Conservation (phyloP, 768 basidiomycete species). For the Suillus fuscotomentosus region DNA sequence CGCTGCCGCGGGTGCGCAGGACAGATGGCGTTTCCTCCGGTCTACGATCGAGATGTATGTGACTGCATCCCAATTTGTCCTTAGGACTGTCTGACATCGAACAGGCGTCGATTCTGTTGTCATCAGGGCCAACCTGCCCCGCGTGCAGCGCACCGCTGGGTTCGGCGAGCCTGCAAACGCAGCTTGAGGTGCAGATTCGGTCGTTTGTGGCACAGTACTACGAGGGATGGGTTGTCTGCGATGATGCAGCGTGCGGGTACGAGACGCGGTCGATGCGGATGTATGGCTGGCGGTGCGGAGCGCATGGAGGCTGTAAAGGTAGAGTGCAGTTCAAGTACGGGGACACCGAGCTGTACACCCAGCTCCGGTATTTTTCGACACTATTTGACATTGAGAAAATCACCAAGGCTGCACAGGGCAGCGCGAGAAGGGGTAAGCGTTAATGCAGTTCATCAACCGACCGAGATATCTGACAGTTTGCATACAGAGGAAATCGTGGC, state of each 20-base stretch:
- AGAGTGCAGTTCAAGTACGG: constrained; percentile 57
- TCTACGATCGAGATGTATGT: constrained; percentile 59
- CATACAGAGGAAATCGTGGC: constrained; percentile 53
- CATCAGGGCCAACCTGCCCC: constrained; percentile 69
- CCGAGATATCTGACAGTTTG: neutral
- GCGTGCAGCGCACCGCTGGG: constrained; percentile 56
- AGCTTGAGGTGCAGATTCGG: constrained; percentile 87
- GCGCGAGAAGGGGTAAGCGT: constrained; percentile 38
- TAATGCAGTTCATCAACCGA: neutral
- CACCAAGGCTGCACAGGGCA: constrained; percentile 48
- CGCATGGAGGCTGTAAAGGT: constrained; percentile 21
- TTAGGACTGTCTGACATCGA: constrained; percentile 1
- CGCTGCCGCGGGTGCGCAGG: constrained; percentile 76
- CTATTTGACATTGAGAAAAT: constrained; percentile 77
- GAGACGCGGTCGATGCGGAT: constrained; percentile 94
- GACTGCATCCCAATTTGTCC: neutral
- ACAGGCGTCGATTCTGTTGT: constrained; percentile 66
- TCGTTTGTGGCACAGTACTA: constrained; percentile 79
- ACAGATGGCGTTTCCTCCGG: constrained; percentile 53
- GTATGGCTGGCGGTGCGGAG: constrained; percentile 81
- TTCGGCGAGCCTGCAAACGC: constrained; percentile 67
- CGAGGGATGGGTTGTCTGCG: constrained; percentile 84
- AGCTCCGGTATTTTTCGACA: constrained; percentile 78
- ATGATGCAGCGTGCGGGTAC: constrained; percentile 79
- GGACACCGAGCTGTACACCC: constrained; percentile 84